phyloP scores from a whole-genome alignment of 164 flowering plant species.

The Cinnamomum chago region DNA sequence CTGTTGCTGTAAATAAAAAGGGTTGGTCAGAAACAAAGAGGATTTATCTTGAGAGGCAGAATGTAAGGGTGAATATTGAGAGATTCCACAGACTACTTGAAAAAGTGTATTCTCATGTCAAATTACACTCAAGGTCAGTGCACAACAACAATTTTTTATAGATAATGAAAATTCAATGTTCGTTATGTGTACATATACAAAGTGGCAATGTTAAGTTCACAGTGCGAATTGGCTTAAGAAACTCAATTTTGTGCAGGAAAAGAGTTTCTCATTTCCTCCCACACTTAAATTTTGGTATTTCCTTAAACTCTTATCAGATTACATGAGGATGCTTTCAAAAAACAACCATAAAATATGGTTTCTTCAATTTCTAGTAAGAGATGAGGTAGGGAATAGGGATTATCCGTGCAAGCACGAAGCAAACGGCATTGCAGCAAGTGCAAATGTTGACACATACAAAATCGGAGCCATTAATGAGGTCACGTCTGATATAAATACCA shows the following conservation, averaged over 20 bases:
- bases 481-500: too few relatives aligned
- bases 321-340: too few relatives aligned
- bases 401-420: too few relatives aligned
- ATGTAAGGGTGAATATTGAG: slow-evolving; percentile 7
- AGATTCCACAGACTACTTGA: slow-evolving; percentile 7
- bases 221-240: too few relatives aligned
- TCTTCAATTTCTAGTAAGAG: too few relatives aligned
- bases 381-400: too few relatives aligned
- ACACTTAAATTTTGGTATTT: not conserved
- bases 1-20: slow-evolving; percentile 1
- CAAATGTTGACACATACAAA: too few relatives aligned
- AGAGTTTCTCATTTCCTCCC: not conserved
- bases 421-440: too few relatives aligned
- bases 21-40: slow-evolving; percentile 16
- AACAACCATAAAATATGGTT: too few relatives aligned
- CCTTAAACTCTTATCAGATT: not conserved
- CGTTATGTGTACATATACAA: not conserved
- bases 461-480: too few relatives aligned
- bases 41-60: slow-evolving; percentile 12
- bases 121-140: not conserved
- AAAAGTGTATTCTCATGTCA: slow-evolving; percentile 5
- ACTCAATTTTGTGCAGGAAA: too few relatives aligned
- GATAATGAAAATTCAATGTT: not conserved
- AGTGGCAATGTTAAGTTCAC: too few relatives aligned
- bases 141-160: not conserved